Conservation (phyloP, 2,329 filamentous ascomycete species). For the Pseudocercospora vitis region DNA sequence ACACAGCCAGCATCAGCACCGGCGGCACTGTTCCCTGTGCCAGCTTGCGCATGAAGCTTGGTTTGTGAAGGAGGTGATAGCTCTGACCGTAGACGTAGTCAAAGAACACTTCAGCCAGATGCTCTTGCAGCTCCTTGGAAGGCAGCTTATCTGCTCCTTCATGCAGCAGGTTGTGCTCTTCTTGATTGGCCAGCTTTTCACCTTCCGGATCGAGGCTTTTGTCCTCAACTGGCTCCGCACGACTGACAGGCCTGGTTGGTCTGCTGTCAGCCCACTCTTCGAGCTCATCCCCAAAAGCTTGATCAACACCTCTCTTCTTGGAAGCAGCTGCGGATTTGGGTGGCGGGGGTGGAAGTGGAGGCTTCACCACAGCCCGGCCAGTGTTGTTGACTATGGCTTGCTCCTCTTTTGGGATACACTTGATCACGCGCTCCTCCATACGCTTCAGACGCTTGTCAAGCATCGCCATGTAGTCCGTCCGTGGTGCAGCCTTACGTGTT, state of each 20-base stretch:
- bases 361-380: conserved; percentile 80
- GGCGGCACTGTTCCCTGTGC: conserved; percentile 79
- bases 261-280: conserved; percentile 67
- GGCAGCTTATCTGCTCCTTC: conserved; percentile 84
- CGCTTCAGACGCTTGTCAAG: conserved; percentile 90
- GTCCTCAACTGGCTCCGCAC: conserved; percentile 10
- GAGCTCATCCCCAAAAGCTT: conserved; percentile 80
- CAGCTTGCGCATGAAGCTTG: conserved; percentile 90
- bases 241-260: conserved; percentile 5
- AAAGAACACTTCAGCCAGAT: conserved; percentile 91
- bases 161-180: conserved; percentile 73
- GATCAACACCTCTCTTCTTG: conserved; percentile 82
- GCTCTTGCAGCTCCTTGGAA: conserved; percentile 83
- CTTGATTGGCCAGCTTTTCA: conserved; percentile 50
- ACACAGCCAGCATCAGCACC: conserved; percentile 88
- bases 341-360: conserved; percentile 61
- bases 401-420: conserved; percentile 86
- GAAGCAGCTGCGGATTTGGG: conserved; percentile 54
- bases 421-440: conserved; percentile 98
- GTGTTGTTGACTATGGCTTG: conserved; percentile 67
- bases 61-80: conserved; percentile 92
- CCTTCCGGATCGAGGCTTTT: conserved; percentile 11
- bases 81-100: conserved; percentile 94
- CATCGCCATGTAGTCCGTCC: conserved; percentile 99
- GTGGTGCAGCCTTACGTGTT: conserved; percentile 85